Percentiles rank a stretch among this genome's conserved stretches.
phyloP scores from a whole-genome alignment of 148 eudicot species.

The Vaccinium vitisidaea region DNA sequence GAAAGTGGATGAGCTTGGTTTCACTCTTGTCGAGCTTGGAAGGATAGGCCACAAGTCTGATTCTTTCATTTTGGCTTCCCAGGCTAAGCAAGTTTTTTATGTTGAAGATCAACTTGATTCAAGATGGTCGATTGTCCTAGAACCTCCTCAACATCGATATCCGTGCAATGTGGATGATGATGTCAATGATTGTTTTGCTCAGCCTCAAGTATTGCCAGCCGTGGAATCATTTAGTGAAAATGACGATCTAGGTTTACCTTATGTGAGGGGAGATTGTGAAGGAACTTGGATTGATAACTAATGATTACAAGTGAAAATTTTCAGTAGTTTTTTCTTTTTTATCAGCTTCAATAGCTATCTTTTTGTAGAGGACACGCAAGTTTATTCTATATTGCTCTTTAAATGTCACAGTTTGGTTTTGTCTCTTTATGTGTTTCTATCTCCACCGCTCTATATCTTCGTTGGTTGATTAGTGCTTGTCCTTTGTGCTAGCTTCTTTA shows the following conservation, averaged over 20 bases:
- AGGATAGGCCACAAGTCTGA: not conserved
- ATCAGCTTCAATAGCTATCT: not conserved
- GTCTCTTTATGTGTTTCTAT: too few relatives aligned
- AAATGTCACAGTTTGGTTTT: not conserved
- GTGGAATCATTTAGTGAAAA: not conserved
- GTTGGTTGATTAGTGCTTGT: too few relatives aligned
- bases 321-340: too few relatives aligned
- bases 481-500: too few relatives aligned
- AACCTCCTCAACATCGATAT: not conserved
- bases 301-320: not conserved
- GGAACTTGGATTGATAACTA: not conserved
- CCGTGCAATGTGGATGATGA: not conserved
- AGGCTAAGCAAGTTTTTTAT: too few relatives aligned
- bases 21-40: too few relatives aligned
- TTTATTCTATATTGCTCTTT: too few relatives aligned
- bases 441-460: too few relatives aligned
- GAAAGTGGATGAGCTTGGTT: too few relatives aligned
- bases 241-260: not conserved
- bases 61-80: not conserved
- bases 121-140: not conserved
- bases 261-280: not conserved
- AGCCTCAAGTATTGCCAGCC: not conserved
- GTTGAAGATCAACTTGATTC: too few relatives aligned
- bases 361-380: not conserved
- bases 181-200: not conserved